Evolutionary conservation across 805 yeast species (phyloP).

Genomic region (Metschnikowia similis): DNA sequence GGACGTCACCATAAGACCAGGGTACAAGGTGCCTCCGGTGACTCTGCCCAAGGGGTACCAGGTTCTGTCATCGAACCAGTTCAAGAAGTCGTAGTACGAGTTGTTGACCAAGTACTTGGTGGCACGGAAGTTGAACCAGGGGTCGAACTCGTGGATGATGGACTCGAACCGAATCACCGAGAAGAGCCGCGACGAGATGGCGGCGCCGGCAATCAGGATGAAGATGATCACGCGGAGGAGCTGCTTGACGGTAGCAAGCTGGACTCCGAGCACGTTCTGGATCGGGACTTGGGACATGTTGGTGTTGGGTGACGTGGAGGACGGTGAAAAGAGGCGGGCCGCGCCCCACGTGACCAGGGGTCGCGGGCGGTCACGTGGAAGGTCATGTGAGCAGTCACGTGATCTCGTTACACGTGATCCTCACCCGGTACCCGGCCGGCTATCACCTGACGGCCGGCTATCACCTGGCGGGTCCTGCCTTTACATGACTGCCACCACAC

Average conservation of each 20-base stretch:
- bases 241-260: slow-evolving; percentile 35
- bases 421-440: too few species aligned
- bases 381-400: too few species aligned
- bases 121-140: slow-evolving; percentile 95
- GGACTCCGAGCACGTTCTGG: slow-evolving; percentile 26
- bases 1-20: slow-evolving; percentile 98
- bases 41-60: slow-evolving; percentile 99
- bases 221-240: slow-evolving; percentile 65
- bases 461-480: too few species aligned
- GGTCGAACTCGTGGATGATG: slow-evolving; percentile 96
- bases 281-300: slow-evolving; percentile 17
- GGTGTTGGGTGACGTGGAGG: slow-evolving; percentile 4
- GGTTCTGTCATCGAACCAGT: slow-evolving; percentile 98
- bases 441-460: too few species aligned
- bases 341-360: slow-evolving; percentile 1
- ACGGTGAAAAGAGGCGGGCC: background rate
- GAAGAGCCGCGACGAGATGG: slow-evolving; percentile 85
- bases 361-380: too few species aligned
- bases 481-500: too few species aligned
- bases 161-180: slow-evolving; percentile 96
- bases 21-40: slow-evolving; percentile 97
- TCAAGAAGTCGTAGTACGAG: slow-evolving; percentile 84
- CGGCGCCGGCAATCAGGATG: slow-evolving; percentile 81
- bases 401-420: too few species aligned
- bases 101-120: slow-evolving; percentile 84